Evolutionary conservation across 495 filamentous ascomycete species (phyloP).

Genomic region (Cercophora newfieldiana): DNA sequence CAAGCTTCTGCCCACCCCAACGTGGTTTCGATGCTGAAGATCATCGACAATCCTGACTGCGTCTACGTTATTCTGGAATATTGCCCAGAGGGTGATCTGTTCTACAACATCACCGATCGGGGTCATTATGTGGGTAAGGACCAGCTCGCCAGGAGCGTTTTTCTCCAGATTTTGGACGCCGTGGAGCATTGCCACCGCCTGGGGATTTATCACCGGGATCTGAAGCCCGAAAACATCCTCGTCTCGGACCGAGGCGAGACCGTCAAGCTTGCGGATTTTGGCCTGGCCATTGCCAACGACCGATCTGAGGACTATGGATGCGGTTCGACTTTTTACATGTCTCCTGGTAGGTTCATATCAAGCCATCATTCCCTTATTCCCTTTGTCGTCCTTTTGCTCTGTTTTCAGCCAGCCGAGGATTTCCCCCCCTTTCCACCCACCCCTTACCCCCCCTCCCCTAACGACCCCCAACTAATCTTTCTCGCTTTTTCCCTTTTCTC

Average conservation of each 20-base stretch:
- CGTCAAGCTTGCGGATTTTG: conserved; percentile 96
- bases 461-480: conserved; percentile 30
- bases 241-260: conserved; percentile 84
- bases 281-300: conserved; percentile 81
- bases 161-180: conserved; percentile 96
- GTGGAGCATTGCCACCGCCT: conserved; percentile 91
- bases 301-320: conserved; percentile 94
- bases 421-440: not conserved
- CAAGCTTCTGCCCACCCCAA: conserved; percentile 84
- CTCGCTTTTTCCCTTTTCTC: conserved; percentile 29
- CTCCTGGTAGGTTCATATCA: conserved; percentile 70
- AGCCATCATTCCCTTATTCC: conserved; percentile 9
- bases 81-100: conserved; percentile 95
- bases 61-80: conserved; percentile 97
- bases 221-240: conserved; percentile 98
- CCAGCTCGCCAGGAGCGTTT: conserved; percentile 77
- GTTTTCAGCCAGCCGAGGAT: not conserved
- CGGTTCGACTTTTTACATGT: conserved; percentile 99
- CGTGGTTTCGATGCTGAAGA: conserved; percentile 91
- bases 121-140: conserved; percentile 94
- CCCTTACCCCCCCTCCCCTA: conserved; percentile 10
- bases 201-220: conserved; percentile 95
- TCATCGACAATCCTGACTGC: conserved; percentile 89
- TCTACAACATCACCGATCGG: conserved; percentile 94
- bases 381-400: conserved; percentile 9